Percentiles rank a stretch among this genome's conserved stretches.
These are phyloP conservation scores for Populus alba DNA, from an alignment of 345 rosid genomes.

Conservation along the genomic window DNA sequence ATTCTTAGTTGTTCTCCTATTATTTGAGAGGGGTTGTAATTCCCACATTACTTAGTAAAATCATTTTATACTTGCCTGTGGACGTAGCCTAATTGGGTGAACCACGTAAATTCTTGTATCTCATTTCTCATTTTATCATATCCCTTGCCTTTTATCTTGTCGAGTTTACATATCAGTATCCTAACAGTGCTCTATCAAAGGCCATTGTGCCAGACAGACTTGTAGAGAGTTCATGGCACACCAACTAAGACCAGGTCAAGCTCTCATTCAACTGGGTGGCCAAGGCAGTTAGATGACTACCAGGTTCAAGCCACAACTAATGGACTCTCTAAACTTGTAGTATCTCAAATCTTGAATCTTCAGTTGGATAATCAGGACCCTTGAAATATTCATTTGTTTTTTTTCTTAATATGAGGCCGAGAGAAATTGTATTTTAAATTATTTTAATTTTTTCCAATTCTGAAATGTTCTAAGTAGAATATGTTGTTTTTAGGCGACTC, in stretches of 20 bases:
- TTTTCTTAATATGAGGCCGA: background rate
- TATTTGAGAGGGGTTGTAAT: too few species aligned
- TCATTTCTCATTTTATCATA: too few species aligned
- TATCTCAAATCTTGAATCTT: constrained; percentile 73
- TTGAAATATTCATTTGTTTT: constrained; percentile 24
- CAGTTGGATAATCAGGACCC: constrained; percentile 61
- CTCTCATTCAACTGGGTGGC: constrained; percentile 54
- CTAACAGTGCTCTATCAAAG: too few species aligned
- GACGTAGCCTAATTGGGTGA: too few species aligned
- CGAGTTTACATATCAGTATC: too few species aligned
- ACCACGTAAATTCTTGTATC: too few species aligned
- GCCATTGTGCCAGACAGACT: constrained; percentile 61
- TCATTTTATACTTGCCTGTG: too few species aligned
- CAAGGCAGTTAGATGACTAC: constrained; percentile 55
- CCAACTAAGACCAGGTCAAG: constrained; percentile 65
- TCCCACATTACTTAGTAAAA: too few species aligned
- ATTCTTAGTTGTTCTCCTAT: too few species aligned
- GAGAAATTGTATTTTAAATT: background rate
- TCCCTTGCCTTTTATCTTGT: too few species aligned
- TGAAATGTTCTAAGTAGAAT: background rate
- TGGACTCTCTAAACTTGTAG: constrained; percentile 78
- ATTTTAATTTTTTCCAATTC: background rate
- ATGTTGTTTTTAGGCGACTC: too few species aligned
- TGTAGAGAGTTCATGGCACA: constrained; percentile 65
- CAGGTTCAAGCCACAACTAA: constrained; percentile 70